Conservation (phyloP, 768 basidiomycete genomes). For the Tylopilus plumbeoviolaceoides region DNA sequence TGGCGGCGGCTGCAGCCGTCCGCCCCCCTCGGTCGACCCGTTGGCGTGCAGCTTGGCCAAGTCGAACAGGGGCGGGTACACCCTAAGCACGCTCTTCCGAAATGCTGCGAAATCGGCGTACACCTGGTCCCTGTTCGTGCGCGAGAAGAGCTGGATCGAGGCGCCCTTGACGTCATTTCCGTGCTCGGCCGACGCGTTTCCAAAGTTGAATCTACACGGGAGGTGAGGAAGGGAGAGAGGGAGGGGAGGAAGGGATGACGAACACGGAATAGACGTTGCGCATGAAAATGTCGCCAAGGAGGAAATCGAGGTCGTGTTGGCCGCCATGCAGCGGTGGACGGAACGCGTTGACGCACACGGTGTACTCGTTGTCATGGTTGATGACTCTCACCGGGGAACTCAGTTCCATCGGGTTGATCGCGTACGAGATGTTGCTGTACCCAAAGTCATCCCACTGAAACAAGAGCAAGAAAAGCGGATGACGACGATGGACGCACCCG, state of each 20-base stretch:
- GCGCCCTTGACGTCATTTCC: slow-evolving; percentile 24
- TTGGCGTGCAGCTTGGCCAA: slow-evolving; percentile 16
- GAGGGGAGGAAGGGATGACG: neutral
- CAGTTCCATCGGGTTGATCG: slow-evolving; percentile 45
- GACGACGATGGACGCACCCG: slow-evolving; percentile 2
- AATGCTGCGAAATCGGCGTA: slow-evolving; percentile 23
- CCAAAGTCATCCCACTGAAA: no score
- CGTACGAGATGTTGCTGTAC: slow-evolving; percentile 27
- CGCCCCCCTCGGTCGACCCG: slow-evolving; percentile 20
- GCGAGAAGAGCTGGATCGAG: slow-evolving; percentile 39
- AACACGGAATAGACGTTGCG: slow-evolving; percentile 45
- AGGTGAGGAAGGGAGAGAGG: slow-evolving; percentile 4
- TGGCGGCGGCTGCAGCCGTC: slow-evolving; percentile 14
- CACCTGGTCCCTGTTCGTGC: slow-evolving; percentile 34
- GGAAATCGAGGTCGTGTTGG: slow-evolving; percentile 33
- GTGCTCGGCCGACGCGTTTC: slow-evolving; percentile 23
- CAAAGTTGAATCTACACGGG: slow-evolving; percentile 37
- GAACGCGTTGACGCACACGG: slow-evolving; percentile 37
- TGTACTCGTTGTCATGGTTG: slow-evolving; percentile 30
- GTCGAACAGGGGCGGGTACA: slow-evolving; percentile 24
- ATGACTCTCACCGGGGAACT: slow-evolving; percentile 28
- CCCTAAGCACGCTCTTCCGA: slow-evolving; percentile 13
- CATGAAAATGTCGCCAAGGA: slow-evolving; percentile 43
- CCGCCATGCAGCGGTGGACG: slow-evolving; percentile 25
- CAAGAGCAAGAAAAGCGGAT: neutral